Conservation (phyloP, 495 filamentous ascomycete genomes). For the Penicillium crystallinum region DNA sequence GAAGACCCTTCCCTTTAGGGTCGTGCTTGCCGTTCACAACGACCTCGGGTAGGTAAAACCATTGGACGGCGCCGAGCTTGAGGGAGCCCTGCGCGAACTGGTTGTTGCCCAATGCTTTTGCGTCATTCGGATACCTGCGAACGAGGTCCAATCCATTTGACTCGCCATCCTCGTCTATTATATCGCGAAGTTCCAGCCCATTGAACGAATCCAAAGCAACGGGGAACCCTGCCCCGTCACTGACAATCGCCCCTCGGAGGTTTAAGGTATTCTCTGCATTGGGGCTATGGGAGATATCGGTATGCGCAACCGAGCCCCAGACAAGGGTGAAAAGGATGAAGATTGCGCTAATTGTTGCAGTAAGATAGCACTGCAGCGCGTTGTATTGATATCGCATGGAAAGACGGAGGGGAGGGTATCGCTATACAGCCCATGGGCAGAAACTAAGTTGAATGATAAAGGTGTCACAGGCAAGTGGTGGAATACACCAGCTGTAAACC, state of each 20-base stretch:
- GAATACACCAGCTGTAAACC: constrained; percentile 12
- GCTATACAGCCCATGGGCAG: constrained; percentile 12
- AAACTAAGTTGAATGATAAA: background rate
- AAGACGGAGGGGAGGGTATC: constrained; percentile 8
- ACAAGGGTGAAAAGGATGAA: constrained; percentile 46
- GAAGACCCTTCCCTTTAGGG: constrained; percentile 30
- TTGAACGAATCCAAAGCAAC: constrained; percentile 32
- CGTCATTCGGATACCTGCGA: constrained; percentile 49
- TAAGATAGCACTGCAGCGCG: constrained; percentile 63
- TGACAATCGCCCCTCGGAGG: constrained; percentile 12
- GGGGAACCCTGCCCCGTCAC: constrained; percentile 20
- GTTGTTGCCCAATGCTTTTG: constrained; percentile 58
- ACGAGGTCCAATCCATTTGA: constrained; percentile 55
- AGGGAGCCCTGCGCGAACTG: constrained; percentile 50
- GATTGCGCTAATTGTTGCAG: constrained; percentile 56
- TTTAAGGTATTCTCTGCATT: constrained; percentile 44
- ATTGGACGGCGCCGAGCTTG: constrained; percentile 49
- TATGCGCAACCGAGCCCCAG: constrained; percentile 50
- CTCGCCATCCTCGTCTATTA: constrained; percentile 28
- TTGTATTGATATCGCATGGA: constrained; percentile 58
- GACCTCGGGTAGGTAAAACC: constrained; percentile 49
- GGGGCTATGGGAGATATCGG: constrained; percentile 41
- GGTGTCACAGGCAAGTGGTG: constrained; percentile 4
- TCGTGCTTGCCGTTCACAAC: constrained; percentile 35
- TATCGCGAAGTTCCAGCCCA: constrained; percentile 28